Evolutionary conservation across 2,329 filamentous ascomycete genomes (phyloP).

Genomic region (Lachnellula occidentalis): DNA sequence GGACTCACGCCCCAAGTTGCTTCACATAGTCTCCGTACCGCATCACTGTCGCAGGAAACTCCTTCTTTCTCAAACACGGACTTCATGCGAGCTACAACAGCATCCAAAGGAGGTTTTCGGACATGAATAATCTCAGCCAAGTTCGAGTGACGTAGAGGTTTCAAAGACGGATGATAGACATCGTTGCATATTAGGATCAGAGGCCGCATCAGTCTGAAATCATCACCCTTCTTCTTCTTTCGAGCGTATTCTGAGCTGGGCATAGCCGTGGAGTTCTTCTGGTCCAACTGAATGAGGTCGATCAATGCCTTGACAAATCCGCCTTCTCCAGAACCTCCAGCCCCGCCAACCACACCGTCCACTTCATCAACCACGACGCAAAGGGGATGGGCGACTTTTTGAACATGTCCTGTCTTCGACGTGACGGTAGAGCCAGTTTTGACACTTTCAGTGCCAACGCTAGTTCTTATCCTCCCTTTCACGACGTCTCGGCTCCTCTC

Average conservation of each 20-base stretch:
- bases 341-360: constrained; percentile 83
- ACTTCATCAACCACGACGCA: constrained; percentile 97
- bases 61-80: constrained; percentile 83
- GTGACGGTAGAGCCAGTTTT: constrained; percentile 59
- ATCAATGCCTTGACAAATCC: constrained; percentile 95
- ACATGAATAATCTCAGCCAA: constrained; percentile 89
- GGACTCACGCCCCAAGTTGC: constrained; percentile 75
- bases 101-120: constrained; percentile 80
- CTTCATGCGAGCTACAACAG: constrained; percentile 77
- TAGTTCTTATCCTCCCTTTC: constrained; percentile 83
- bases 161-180: constrained; percentile 84
- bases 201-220: constrained; percentile 80
- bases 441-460: constrained; percentile 90
- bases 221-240: constrained; percentile 67
- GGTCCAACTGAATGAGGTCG: constrained; percentile 79
- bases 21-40: constrained; percentile 78
- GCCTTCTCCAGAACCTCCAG: constrained; percentile 73
- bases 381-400: constrained; percentile 75
- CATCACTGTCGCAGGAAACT: constrained; percentile 82
- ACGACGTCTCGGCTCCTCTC: constrained; percentile 88
- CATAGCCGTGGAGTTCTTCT: constrained; percentile 59
- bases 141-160: constrained; percentile 76
- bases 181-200: constrained; percentile 96
- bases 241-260: constrained; percentile 33
- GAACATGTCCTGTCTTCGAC: constrained; percentile 47